Base-by-base conservation (phyloP, 1,284 basidiomycete genomes). In the Ustilago vetiveriae region DNA sequence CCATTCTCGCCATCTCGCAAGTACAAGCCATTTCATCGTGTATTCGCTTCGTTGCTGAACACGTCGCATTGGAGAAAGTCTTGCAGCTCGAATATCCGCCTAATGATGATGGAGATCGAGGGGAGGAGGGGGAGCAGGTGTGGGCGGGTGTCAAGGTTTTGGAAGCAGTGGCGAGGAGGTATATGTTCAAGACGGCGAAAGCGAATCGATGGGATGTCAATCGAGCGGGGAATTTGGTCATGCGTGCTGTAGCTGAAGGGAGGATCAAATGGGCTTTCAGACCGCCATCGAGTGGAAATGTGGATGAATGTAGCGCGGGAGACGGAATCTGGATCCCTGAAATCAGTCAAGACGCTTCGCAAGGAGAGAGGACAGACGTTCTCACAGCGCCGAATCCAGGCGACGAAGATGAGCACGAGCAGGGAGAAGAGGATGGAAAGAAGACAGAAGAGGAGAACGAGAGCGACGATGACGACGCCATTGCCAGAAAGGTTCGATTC, bases 111-210 rank as follows among this genome's bases (percentile, higher is more conserved):
- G 47, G 47, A 32, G 42, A 62, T 17, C 58, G 50, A n/a, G 37
- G 36, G 21, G 74, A 78, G 38, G 70, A 82, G 16, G 47, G 9
- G 23, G 24, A 37, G n/a, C 30, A 41, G 27, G 50, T 51, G 21
- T 93, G 91, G 91, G 92, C 90, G 1, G 88, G 90, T 9, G 90
- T 90, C 82, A 89, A 90, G 70, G 85, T 96, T 37, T 85, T 95
- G 62, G 88, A 87, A 9, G 88, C 88, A 3, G 90, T 90, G 79
- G 92, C 93, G 0, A 81, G 87, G 45, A 85, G 87, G 69, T 91
- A 90, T 76, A 89, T 89, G 22, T 78, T 70, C 54, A 57, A 93
- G 33, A 96, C 93, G 38, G 93, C 94, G 10, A 91, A 92, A 82
- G 90, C 91, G 16, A 92, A 92, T 6, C 83, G 94, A 55, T 90